Evolutionary conservation across 2,329 filamentous ascomycete species (phyloP).

Genomic region (Dothideomycetes sp.): DNA sequence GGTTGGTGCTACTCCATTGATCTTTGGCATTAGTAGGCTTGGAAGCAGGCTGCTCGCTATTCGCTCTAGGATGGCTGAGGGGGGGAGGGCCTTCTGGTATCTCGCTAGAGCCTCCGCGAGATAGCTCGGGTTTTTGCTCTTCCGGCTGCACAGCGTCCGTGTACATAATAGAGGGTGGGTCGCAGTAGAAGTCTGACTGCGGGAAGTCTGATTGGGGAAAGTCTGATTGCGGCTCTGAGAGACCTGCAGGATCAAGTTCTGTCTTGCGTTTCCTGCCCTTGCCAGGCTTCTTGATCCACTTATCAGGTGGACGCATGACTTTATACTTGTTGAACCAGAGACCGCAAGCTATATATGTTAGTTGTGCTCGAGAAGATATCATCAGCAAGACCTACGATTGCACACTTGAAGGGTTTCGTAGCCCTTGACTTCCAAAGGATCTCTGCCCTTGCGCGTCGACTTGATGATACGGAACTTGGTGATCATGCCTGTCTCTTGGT

Average conservation of each 20-base stretch:
- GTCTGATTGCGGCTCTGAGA: constrained; percentile 9
- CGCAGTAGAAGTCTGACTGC: constrained; percentile 9
- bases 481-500: constrained; percentile 48
- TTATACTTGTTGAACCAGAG: constrained; percentile 90
- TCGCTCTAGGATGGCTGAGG: constrained; percentile 33
- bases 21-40: constrained; percentile 21
- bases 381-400: constrained; percentile 58
- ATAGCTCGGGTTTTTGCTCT: constrained; percentile 4
- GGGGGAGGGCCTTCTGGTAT: constrained; percentile 4
- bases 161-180: constrained; percentile 9
- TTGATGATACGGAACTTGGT: constrained; percentile 65
- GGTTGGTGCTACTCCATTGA: constrained; percentile 11
- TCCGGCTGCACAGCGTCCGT: constrained; percentile 10
- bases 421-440: constrained; percentile 16
- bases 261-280: constrained; percentile 15
- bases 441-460: constrained; percentile 53
- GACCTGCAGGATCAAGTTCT: constrained; percentile 4
- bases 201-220: constrained; percentile 1
- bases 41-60: constrained; percentile 34
- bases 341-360: constrained; percentile 55
- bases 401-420: constrained; percentile 72
- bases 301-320: constrained; percentile 67
- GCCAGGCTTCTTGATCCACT: constrained; percentile 46
- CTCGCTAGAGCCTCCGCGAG: constrained; percentile 1
- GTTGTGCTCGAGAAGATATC: not conserved